Percentiles rank a stretch among this genome's conserved stretches.
phyloP scores from a whole-genome alignment of 441 rosid genomes.

The Omphalea diandra region DNA sequence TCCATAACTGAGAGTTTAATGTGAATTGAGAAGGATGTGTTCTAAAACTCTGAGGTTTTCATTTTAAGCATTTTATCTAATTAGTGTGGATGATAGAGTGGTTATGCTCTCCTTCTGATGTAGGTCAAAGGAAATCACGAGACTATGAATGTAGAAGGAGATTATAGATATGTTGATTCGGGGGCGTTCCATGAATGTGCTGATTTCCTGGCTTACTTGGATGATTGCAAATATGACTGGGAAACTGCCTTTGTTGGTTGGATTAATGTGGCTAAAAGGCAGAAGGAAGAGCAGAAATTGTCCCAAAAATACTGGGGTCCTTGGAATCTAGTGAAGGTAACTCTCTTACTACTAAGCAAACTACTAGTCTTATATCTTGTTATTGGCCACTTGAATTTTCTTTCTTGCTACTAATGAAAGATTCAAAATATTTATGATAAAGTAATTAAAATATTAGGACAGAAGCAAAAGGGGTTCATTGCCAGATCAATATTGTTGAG shows the following conservation, averaged over 20 bases:
- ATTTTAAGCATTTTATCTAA: background rate
- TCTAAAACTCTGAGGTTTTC: background rate
- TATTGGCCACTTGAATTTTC: no score
- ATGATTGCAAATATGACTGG: constrained; percentile 49
- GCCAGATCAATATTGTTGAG: constrained; percentile 76
- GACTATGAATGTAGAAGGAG: constrained; percentile 93
- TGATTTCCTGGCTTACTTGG: constrained; percentile 70
- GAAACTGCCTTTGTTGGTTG: constrained; percentile 75
- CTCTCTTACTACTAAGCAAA: constrained; percentile 5
- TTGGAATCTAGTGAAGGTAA: constrained; percentile 85
- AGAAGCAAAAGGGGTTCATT: constrained; percentile 94
- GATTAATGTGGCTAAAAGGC: constrained; percentile 43
- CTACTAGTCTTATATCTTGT: background rate
- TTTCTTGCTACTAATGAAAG: constrained; percentile 4
- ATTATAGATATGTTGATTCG: constrained; percentile 76
- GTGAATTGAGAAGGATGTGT: background rate
- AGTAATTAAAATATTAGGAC: constrained; percentile 57
- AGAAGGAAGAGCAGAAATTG: constrained; percentile 47
- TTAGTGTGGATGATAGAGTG: background rate
- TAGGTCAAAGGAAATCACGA: constrained; percentile 92
- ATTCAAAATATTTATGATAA: constrained; percentile 29
- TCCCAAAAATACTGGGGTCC: constrained; percentile 65
- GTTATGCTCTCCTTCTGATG: constrained; percentile 9
- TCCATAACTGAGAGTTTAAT: no score
- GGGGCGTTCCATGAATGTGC: constrained; percentile 78